These are phyloP conservation scores for Backusella luteola DNA, from an alignment of 192 early-diverging fungal species.

Conservation along the genomic window DNA sequence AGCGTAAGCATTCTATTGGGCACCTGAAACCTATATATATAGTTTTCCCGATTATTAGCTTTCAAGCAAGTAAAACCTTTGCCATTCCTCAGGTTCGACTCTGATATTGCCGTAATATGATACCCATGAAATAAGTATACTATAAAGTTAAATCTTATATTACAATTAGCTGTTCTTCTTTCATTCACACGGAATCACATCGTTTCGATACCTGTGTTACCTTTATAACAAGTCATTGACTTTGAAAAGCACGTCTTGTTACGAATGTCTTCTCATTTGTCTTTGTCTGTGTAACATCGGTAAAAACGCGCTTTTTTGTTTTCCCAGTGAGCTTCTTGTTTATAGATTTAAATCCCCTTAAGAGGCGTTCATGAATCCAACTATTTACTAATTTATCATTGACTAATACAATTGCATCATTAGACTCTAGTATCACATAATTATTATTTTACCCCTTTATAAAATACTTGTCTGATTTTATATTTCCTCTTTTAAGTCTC, in stretches of 20 bases:
- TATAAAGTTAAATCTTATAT: not conserved
- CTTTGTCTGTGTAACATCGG: not conserved
- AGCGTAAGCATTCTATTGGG: too few species aligned
- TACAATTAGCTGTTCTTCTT: not conserved
- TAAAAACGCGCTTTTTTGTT: not conserved
- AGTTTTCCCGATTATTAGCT: too few species aligned
- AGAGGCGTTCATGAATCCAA: not conserved
- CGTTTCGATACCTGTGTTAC: not conserved
- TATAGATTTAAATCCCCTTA: not conserved
- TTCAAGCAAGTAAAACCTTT: too few species aligned
- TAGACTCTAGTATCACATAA: not conserved
- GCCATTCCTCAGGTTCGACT: too few species aligned
- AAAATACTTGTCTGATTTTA: not conserved
- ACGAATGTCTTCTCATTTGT: not conserved
- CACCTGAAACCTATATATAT: too few species aligned
- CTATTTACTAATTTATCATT: not conserved
- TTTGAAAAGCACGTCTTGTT: not conserved
- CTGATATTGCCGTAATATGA: too few species aligned
- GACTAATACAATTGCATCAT: not conserved
- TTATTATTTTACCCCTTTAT: not conserved
- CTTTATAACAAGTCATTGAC: not conserved
- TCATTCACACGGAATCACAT: not conserved
- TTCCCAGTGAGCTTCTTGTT: not conserved
- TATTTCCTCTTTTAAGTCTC: not conserved
- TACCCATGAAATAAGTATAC: too few species aligned